phyloP scores from a whole-genome alignment of 2,329 filamentous ascomycete species.

The Nothophoma quercina region DNA sequence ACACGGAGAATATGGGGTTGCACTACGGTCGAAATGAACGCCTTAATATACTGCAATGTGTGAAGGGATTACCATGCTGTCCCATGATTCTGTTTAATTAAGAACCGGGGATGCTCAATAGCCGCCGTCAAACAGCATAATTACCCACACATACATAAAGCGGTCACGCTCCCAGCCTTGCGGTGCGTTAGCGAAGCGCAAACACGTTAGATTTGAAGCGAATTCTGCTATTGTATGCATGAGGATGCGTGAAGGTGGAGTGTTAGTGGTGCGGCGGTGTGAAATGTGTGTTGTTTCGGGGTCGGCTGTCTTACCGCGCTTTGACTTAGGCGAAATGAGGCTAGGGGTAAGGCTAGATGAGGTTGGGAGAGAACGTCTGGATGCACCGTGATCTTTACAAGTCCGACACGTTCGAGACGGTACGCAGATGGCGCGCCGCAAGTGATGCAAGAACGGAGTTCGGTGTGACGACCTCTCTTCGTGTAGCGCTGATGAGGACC shows the following conservation, averaged over 20 bases:
- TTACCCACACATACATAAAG: slow-evolving; percentile 16
- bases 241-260: slow-evolving; percentile 7
- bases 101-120: not conserved
- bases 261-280: slow-evolving; percentile 10
- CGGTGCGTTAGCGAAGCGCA: slow-evolving; percentile 2
- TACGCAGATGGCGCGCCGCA: not conserved
- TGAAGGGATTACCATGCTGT: slow-evolving; percentile 12
- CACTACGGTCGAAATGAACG: slow-evolving; percentile 1
- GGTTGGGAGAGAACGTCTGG: slow-evolving; percentile 11
- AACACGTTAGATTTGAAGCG: slow-evolving; percentile 1
- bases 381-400: not conserved
- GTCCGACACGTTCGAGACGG: not conserved
- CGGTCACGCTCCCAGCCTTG: slow-evolving; percentile 17
- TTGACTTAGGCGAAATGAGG: not conserved
- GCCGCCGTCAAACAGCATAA: slow-evolving; percentile 1
- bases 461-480: not conserved
- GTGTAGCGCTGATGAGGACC: not conserved
- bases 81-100: slow-evolving; percentile 2
- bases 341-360: not conserved
- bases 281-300: slow-evolving; percentile 18
- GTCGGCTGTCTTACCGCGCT: slow-evolving; percentile 11
- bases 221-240: not conserved
- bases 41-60: slow-evolving; percentile 8
- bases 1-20: slow-evolving; percentile 13
- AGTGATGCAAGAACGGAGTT: slow-evolving; percentile 9